phyloP scores from a whole-genome alignment of 176 grass and related monocot species.

The Rhynchospora tenuis region DNA sequence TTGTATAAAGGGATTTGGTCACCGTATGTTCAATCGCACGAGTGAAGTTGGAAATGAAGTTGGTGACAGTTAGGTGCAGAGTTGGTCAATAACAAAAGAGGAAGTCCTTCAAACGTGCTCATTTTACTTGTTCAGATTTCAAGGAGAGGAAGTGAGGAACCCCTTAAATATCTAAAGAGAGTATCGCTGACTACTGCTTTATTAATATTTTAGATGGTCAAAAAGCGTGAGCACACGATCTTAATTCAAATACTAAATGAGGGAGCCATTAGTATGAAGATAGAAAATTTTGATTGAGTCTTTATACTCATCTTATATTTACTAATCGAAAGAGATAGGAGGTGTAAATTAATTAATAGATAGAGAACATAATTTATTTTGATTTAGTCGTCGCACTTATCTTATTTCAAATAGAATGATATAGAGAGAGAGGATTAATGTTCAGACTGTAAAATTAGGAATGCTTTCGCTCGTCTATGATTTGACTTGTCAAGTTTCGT shows the following conservation, averaged over 20 bases:
- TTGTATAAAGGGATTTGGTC: no score
- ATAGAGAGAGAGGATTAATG: no score
- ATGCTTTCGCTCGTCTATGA: no score
- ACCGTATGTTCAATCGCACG: no score
- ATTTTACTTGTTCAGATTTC: slow-evolving; percentile 14
- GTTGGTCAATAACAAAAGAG: neutral
- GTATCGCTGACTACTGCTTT: neutral
- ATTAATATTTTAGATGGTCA: neutral
- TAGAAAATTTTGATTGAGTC: neutral
- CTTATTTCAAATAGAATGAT: no score
- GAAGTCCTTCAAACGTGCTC: neutral
- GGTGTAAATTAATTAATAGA: neutral
- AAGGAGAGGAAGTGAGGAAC: neutral
- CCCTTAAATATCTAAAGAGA: neutral
- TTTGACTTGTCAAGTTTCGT: no score
- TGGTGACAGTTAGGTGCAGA: neutral
- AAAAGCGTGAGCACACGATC: slow-evolving; percentile 15
- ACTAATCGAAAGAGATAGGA: neutral
- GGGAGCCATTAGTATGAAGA: neutral
- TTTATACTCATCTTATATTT: neutral
- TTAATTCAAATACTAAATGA: neutral
- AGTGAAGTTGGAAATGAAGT: neutral
- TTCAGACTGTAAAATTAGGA: no score
- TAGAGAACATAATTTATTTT: neutral
- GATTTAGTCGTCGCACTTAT: no score